Conservation (phyloP, 108 stramenopile genomes). For the Cylindrotheca fusiformis region DNA sequence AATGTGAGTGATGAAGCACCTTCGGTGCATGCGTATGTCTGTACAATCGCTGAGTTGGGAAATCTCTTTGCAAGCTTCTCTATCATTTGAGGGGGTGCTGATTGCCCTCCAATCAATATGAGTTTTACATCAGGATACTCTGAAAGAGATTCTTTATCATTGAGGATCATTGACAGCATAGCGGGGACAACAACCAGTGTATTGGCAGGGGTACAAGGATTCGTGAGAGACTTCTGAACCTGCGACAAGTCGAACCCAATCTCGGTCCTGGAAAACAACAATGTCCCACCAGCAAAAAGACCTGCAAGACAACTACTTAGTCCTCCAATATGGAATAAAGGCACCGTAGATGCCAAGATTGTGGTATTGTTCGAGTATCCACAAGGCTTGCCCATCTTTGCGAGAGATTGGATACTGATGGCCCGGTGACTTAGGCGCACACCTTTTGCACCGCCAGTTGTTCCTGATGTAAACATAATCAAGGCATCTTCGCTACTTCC, state of each 20-base stretch:
- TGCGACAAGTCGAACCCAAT: slow-evolving; percentile 16
- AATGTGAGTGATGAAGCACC: slow-evolving; percentile 91
- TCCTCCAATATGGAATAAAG: slow-evolving; percentile 93
- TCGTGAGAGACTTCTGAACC: not conserved
- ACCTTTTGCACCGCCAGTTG: slow-evolving; percentile 69
- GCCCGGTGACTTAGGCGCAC: slow-evolving; percentile 77
- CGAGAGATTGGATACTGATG: slow-evolving; percentile 60
- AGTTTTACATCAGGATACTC: slow-evolving; percentile 52
- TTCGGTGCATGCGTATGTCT: slow-evolving; percentile 94
- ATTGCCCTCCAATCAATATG: slow-evolving; percentile 89
- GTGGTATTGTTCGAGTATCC: slow-evolving; percentile 45
- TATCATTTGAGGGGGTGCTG: slow-evolving; percentile 37
- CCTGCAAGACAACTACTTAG: slow-evolving; percentile 76
- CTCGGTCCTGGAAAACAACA: slow-evolving; percentile 51
- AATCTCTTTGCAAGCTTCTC: slow-evolving; percentile 37
- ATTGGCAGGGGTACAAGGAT: slow-evolving; percentile 39
- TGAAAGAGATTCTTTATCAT: not conserved
- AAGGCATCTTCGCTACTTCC: slow-evolving; percentile 46
- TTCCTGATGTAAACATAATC: slow-evolving; percentile 83
- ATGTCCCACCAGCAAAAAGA: slow-evolving; percentile 68
- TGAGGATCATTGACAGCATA: slow-evolving; percentile 74
- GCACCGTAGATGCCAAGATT: slow-evolving; percentile 80
- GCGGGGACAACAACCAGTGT: slow-evolving; percentile 91
- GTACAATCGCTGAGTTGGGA: slow-evolving; percentile 79
- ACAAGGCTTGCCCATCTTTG: slow-evolving; percentile 63